These are phyloP conservation scores for Garcia nutans DNA, from an alignment of 345 rosid species.

Conservation along the genomic window DNA sequence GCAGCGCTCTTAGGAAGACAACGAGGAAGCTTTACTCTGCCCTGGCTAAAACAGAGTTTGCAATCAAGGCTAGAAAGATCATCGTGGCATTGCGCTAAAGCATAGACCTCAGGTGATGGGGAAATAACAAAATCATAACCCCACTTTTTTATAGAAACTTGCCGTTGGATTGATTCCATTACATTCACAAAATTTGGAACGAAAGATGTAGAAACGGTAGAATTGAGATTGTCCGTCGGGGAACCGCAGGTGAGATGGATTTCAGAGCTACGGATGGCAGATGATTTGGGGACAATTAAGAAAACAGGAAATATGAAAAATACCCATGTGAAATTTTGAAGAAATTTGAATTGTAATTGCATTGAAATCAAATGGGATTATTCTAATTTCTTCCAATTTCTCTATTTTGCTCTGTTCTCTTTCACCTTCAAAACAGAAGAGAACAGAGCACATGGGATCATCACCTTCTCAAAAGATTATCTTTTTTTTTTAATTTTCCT, in stretches of 20 bases:
- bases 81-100: conserved; percentile 45
- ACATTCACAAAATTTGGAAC: conserved; percentile 12
- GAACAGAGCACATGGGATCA: conserved; percentile 11
- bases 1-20: conserved; percentile 42
- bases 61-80: conserved; percentile 46
- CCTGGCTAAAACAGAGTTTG: conserved; percentile 40
- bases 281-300: background rate
- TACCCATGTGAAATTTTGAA: conserved; percentile 11
- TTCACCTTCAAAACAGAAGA: background rate
- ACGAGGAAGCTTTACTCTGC: conserved; percentile 21
- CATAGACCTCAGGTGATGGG: conserved; percentile 31
- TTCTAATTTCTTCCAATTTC: background rate
- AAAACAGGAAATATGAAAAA: background rate
- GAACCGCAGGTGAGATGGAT: conserved; percentile 14
- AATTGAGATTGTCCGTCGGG: background rate
- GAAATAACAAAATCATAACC: conserved; percentile 21
- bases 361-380: conserved; percentile 23
- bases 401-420: background rate
- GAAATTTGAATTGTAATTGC: conserved; percentile 25
- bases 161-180: conserved; percentile 16
- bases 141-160: conserved; percentile 9
- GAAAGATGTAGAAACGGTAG: background rate
- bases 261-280: conserved; percentile 6
- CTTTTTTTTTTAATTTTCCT: background rate
- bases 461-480: background rate